Evolutionary conservation across 2,329 filamentous ascomycete genomes (phyloP), one percentile per base, ranked within the genome.

Genomic region (Teratosphaeria pseudoeucalypti): DNA sequence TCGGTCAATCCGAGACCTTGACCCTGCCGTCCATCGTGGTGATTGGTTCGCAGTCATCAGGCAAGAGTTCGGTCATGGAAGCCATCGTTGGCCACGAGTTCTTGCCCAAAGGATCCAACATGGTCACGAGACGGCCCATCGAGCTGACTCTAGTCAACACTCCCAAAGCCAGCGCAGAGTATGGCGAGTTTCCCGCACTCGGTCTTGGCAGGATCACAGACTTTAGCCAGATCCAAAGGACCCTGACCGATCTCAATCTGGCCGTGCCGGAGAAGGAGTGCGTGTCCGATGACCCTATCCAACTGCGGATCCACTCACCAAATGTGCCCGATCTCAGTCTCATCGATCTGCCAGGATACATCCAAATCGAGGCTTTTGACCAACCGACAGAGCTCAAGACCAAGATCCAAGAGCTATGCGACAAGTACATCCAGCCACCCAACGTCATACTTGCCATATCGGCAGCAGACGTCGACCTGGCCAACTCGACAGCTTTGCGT

Each of bases 31-130:
- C 95, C 0, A 99, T 99, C 60, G 94, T 99, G n/a, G 94, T 99
- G 43, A 96, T 99, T 67, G 94, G 94, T 27, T 99, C 94, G 2
- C 94, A 99, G 72, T 99, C 94, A 0, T 97, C 94, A 0, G 94
- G 94, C 49, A 99, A 99, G 78, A 97, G 92, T 70, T 99, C 94
- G 1, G 94, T 99, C 1, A 75, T 99, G 55, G 94, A 99, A 74
- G 90, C 94, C 23, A 95, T 99, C 62, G 95, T 99, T 58, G 95
- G 94, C 5, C 94, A 99, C 70, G 94, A 99, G 68, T 99, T 99
- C 66, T 77, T 99, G 54, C 95, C 94, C 6, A 99, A 99, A 74
- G 94, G 94, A n/a, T 86, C 87, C 52, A 99, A 99, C 70, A 99
- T 99, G 94, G 94, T 99, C 56, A 99, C 94, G 9, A 83, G 95